phyloP scores from a whole-genome alignment of 2,329 filamentous ascomycete species.

The Exophiala calicioides region DNA sequence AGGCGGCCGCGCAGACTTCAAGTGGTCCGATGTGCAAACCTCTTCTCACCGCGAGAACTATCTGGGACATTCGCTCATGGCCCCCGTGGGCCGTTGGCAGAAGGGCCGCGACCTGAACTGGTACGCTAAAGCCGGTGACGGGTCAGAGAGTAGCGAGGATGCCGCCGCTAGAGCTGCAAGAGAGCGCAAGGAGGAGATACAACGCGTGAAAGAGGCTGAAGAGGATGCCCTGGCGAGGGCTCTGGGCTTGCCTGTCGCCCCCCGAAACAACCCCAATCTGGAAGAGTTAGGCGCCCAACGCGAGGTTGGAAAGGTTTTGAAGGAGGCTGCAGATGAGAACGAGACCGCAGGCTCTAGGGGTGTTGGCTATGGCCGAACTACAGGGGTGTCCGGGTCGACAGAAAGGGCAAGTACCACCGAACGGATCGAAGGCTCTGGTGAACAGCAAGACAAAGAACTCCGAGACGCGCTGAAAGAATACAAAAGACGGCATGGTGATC shows the following conservation, averaged over 20 bases:
- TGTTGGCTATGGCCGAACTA: conserved; percentile 34
- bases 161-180: conserved; percentile 60
- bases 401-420: conserved; percentile 37
- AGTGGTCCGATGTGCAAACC: conserved; percentile 89
- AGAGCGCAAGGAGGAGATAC: conserved; percentile 74
- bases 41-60: conserved; percentile 87
- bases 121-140: conserved; percentile 63
- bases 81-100: conserved; percentile 89
- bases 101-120: conserved; percentile 69
- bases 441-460: conserved; percentile 29
- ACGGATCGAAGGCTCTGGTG: conserved; percentile 33
- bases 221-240: conserved; percentile 85
- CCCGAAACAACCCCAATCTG: conserved; percentile 62
- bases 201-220: conserved; percentile 83
- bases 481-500: conserved; percentile 38
- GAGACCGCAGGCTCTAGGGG: conserved; percentile 34
- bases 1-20: conserved; percentile 88
- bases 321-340: conserved; percentile 38
- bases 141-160: conserved; percentile 56
- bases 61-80: conserved; percentile 88
- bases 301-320: conserved; percentile 58
- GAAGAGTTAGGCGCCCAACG: conserved; percentile 60
- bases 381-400: conserved; percentile 14
- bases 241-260: conserved; percentile 73
- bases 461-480: conserved; percentile 34